Base-by-base conservation (phyloP, 495 filamentous ascomycete species). In the Penicillium waksmanii region DNA sequence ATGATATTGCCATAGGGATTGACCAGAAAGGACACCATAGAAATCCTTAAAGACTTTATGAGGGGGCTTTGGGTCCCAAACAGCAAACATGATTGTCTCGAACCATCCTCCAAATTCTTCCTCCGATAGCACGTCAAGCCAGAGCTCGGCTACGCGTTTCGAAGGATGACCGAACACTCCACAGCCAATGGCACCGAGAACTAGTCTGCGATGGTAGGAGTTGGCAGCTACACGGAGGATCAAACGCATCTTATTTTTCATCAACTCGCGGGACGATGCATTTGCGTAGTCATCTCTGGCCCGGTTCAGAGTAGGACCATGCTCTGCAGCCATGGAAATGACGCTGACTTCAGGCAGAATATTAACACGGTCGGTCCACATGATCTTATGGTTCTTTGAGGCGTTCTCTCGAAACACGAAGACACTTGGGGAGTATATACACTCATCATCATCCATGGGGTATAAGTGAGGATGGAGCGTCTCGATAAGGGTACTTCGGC, bases 111-210 rank as follows among this genome's bases (percentile, higher is more conserved):
- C 49, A 82, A 82, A 76, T 75, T 87, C 75, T 18, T 68, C 64
- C 58, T 86, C 84, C 35, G 57, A 27, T 56, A 90, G 77, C 17
- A 89, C 83, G 59, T 85, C 80, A 25, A 59, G 48, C 79, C 85
- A 91, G 31, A 82, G 84, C 33, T 77, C 50, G 31, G 86, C 86
- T n/a, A 91, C 81, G 64, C 85, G 84, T 18, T 74, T 69, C 1
- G 78, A 74, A 9, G 88, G 88, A 61, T 89, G 87, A 6, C 55
- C 61, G 69, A 87, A 89, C 3, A 77, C 84, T 1, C 86, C 87
- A 57, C 88, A 90, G 2, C 89, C 89, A 70, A 89, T 73, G 0
- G 87, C 87, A 0, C 88, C 87, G 2, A 90, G 76, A 12, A 89
- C 81, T 12, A 90, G 62, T 65, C 75, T 73, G 13, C 77, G 71